Conservation (phyloP, 1,284 basidiomycete species). For the Heliocybe sulcata region DNA sequence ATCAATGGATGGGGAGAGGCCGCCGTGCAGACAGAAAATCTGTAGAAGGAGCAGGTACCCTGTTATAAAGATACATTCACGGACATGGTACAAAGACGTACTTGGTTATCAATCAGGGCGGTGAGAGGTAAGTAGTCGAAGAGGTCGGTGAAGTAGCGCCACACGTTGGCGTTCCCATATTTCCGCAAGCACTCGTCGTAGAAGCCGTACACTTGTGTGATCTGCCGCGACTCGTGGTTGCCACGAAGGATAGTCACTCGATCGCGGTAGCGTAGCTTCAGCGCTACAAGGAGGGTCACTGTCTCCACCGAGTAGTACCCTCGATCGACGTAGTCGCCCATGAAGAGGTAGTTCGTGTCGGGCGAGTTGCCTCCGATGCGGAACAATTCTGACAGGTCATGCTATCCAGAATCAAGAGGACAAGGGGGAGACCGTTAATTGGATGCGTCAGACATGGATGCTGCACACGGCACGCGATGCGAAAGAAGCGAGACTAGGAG, state of each 20-base stretch:
- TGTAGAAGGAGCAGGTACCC: constrained; percentile 22
- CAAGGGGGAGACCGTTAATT: constrained; percentile 11
- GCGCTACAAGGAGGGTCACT: constrained; percentile 94
- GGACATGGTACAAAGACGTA: constrained; percentile 35
- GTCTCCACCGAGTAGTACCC: constrained; percentile 99
- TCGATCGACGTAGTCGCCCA: constrained; percentile 99
- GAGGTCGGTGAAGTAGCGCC: constrained; percentile 98
- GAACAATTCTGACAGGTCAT: constrained; percentile 98
- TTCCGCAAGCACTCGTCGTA: constrained; percentile 99
- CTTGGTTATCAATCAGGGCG: constrained; percentile 97
- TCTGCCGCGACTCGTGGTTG: constrained; percentile 98
- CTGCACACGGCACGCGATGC: not conserved
- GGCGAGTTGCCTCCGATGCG: constrained; percentile 99
- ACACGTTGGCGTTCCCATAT: constrained; percentile 99
- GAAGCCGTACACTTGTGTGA: constrained; percentile 99
- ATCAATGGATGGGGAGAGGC: constrained; percentile 98
- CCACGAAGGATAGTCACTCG: constrained; percentile 97
- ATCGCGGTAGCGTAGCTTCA: constrained; percentile 98
- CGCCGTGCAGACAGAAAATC: constrained; percentile 99
- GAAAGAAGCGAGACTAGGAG: constrained; percentile 11
- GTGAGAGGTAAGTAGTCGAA: constrained; percentile 98
- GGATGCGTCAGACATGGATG: constrained; percentile 2
- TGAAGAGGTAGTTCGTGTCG: constrained; percentile 99
- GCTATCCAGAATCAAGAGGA: constrained; percentile 43
- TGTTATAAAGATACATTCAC: not conserved